Percentiles rank a stretch among this genome's conserved stretches.
Evolutionary conservation across 139 green algal genomes (phyloP).

Genomic region (Spirogloea muscicola): DNA sequence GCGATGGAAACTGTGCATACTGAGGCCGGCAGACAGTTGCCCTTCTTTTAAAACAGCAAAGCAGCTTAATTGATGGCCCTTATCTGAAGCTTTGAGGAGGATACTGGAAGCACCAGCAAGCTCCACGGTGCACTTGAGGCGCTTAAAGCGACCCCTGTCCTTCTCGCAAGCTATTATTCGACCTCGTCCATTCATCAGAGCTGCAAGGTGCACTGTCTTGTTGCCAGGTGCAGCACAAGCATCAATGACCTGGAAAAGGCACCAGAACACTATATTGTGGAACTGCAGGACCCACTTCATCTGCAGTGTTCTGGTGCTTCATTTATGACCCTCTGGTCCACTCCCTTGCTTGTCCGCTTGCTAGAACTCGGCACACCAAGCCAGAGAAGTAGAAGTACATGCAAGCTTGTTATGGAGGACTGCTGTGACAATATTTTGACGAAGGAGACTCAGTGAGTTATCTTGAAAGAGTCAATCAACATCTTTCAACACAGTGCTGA

Average conservation of each 20-base stretch:
- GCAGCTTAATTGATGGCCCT: not conserved
- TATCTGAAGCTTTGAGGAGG: not conserved
- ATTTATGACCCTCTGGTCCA: not conserved
- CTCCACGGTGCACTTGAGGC: conserved; percentile 63
- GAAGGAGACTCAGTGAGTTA: not conserved
- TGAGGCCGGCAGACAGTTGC: not conserved
- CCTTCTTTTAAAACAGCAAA: not conserved
- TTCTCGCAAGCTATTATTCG: conserved; percentile 80
- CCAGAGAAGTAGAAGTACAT: not conserved
- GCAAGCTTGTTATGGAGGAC: not conserved
- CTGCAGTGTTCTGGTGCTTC: not conserved
- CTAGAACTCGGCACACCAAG: not conserved
- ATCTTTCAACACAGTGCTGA: not conserved
- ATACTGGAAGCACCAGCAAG: conserved; percentile 53
- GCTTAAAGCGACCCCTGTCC: conserved; percentile 64
- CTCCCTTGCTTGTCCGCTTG: conserved; percentile 16
- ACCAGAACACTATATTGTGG: not conserved
- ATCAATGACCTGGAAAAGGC: conserved; percentile 76
- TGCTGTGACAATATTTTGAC: not conserved
- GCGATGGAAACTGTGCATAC: not conserved
- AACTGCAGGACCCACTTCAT: not conserved
- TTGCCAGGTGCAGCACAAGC: conserved; percentile 93
- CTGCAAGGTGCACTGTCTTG: conserved; percentile 94
- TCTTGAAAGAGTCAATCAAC: not conserved
- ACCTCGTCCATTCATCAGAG: conserved; percentile 60